Evolutionary conservation across 805 yeast species (phyloP).

Genomic region (Candida mattraensis): DNA sequence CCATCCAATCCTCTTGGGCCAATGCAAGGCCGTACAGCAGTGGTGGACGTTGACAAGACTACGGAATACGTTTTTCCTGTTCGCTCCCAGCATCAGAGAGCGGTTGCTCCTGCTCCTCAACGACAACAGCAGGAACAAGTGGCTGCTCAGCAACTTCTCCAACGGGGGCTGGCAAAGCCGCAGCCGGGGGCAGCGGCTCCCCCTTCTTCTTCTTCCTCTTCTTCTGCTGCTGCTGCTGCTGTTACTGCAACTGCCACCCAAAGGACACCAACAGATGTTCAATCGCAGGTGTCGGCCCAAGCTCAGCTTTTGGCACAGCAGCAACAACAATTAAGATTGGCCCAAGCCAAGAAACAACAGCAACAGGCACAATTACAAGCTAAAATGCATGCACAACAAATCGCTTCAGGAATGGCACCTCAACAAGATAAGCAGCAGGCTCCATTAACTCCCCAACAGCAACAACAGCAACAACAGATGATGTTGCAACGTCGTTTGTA

Average conservation of each 20-base stretch:
- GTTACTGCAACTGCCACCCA: conserved; percentile 7
- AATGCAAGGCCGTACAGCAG: conserved; percentile 75
- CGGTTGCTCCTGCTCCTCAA: conserved; percentile 7
- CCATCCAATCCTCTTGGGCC: conserved; percentile 65
- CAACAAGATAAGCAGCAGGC: conserved; percentile 21
- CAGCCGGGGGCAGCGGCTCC: conserved; percentile 6
- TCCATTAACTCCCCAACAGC: conserved; percentile 23
- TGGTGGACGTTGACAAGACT: conserved; percentile 70
- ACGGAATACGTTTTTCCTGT: conserved; percentile 60
- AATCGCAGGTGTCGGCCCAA: conserved; percentile 16
- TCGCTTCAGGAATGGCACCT: conserved; percentile 13
- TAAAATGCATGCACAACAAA: conserved; percentile 17
- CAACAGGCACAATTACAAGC: conserved; percentile 21
- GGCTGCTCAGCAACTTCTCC: conserved; percentile 11
- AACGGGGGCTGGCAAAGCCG: conserved; percentile 5
- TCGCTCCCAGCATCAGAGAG: conserved; percentile 44
- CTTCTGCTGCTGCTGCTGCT: conserved; percentile 9
- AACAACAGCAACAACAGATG: conserved; percentile 25
- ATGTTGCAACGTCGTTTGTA: conserved; percentile 23
- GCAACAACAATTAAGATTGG: conserved; percentile 21
- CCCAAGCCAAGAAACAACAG: conserved; percentile 20
- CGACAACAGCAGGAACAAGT: conserved; percentile 12
- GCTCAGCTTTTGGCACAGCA: conserved; percentile 20
- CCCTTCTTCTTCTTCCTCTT: conserved; percentile 2
- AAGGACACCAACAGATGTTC: conserved; percentile 13